Evolutionary conservation across 208 protist genomes (phyloP).

Genomic region (Crithidia sp.): DNA sequence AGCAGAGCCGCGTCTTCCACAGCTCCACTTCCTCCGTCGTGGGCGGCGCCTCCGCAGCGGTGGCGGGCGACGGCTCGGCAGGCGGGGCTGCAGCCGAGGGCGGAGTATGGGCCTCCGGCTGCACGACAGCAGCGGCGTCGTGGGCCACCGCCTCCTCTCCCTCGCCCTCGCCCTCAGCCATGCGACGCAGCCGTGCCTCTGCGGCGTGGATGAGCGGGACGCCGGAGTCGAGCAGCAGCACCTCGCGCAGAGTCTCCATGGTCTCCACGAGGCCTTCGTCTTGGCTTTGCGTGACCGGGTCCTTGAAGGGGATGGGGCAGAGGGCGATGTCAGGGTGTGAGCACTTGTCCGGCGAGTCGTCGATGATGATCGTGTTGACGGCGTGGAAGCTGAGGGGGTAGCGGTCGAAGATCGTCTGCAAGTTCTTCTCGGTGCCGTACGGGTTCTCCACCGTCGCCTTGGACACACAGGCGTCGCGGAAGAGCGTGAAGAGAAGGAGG

Average conservation of each 20-base stretch:
- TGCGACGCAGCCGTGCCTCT: constrained; percentile 51
- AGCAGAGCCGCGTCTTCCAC: constrained; percentile 74
- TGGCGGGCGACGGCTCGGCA: background rate
- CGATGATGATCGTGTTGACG: constrained; percentile 92
- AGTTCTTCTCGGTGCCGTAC: constrained; percentile 87
- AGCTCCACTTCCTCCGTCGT: constrained; percentile 55
- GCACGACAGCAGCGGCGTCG: background rate
- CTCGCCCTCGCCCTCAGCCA: constrained; percentile 8
- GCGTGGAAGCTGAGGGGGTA: constrained; percentile 88
- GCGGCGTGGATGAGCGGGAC: constrained; percentile 76
- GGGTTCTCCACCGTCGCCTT: constrained; percentile 66
- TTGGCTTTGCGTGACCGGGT: constrained; percentile 54
- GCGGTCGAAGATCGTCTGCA: constrained; percentile 81
- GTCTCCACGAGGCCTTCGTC: constrained; percentile 72
- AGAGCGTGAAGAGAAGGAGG: constrained; percentile 82
- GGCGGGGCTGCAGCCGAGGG: background rate
- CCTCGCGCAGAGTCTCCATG: constrained; percentile 77
- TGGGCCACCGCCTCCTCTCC: no score
- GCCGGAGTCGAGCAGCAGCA: constrained; percentile 71
- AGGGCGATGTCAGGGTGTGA: constrained; percentile 91
- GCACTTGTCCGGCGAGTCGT: constrained; percentile 90
- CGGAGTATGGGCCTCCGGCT: no score
- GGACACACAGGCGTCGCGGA: constrained; percentile 69
- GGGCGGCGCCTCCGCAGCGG: background rate
- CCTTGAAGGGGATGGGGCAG: constrained; percentile 84